These are phyloP conservation scores for Polygonum aviculare DNA, from an alignment of 148 eudicot species.

Conservation along the genomic window DNA sequence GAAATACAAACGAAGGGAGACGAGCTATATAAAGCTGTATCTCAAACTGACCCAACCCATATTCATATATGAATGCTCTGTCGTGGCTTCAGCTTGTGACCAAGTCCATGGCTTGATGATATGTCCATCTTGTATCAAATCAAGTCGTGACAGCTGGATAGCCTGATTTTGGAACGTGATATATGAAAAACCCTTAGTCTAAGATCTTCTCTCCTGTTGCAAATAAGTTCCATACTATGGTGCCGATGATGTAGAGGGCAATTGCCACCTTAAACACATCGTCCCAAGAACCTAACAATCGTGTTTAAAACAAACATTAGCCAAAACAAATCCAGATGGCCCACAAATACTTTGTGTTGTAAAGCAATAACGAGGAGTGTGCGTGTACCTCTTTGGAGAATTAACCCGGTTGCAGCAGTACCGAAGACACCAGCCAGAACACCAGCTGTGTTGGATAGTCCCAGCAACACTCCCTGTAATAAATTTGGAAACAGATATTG, in stretches of 20 bases:
- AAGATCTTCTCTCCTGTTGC: constrained; percentile 87
- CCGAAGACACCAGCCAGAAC: constrained; percentile 96
- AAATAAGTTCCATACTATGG: constrained; percentile 85
- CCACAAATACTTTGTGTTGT: not conserved
- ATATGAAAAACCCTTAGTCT: constrained; percentile 27
- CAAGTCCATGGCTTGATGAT: not conserved
- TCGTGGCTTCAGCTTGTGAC: not conserved
- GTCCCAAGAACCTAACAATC: constrained; percentile 68
- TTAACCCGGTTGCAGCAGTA: constrained; percentile 94
- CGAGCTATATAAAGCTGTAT: not conserved
- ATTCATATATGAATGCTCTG: not conserved
- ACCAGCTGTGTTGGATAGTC: constrained; percentile 90
- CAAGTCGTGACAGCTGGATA: not conserved
- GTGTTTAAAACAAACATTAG: not conserved
- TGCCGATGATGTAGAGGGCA: constrained; percentile 73
- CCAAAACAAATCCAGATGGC: not conserved
- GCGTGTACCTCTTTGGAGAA: constrained; percentile 78
- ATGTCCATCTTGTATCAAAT: not conserved
- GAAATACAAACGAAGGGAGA: constrained; percentile 2
- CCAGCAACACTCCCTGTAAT: constrained; percentile 73
- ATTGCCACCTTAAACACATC: constrained; percentile 90
- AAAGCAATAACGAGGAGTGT: not conserved
- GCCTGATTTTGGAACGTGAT: not conserved
- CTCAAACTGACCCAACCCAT: not conserved
- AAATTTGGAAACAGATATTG: not conserved